Conservation (phyloP, 306 rosid genomes). For the Pyrus communis region DNA sequence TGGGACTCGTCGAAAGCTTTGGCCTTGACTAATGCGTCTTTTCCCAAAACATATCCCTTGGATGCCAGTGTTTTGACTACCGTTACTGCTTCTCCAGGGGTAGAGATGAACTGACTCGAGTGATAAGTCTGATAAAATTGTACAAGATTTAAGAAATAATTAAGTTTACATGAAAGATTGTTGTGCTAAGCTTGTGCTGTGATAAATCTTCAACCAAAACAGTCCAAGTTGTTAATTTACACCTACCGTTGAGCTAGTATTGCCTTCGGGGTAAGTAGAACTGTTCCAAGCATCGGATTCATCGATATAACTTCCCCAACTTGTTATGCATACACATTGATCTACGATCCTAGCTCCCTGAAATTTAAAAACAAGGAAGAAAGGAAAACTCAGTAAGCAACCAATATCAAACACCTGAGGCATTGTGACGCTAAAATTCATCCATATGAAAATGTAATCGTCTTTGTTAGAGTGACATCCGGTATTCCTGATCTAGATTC, state of each 20-base stretch:
- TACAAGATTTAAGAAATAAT: not conserved
- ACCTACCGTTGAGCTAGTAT: conserved; percentile 43
- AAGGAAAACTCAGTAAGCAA: conserved; percentile 1
- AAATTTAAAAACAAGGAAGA: conserved; percentile 13
- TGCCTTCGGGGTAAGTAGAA: conserved; percentile 25
- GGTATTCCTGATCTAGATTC: too few species aligned
- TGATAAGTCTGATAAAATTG: conserved; percentile 36
- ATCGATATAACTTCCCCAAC: conserved; percentile 43
- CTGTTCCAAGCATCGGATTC: conserved; percentile 41
- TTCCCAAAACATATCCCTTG: conserved; percentile 76
- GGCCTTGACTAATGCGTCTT: conserved; percentile 77
- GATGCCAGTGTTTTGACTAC: conserved; percentile 78
- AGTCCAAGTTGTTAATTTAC: not conserved
- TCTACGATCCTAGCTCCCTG: conserved; percentile 79
- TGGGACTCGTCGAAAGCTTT: conserved; percentile 73
- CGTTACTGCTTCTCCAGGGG: conserved; percentile 74
- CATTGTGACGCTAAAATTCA: not conserved
- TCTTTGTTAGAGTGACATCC: not conserved
- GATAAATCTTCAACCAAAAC: not conserved
- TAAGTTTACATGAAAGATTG: not conserved
- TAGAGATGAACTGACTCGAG: conserved; percentile 33
- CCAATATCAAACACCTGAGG: not conserved
- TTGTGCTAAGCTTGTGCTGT: not conserved
- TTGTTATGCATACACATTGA: conserved; percentile 59
- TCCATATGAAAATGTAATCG: not conserved